Evolutionary conservation across 805 yeast species (phyloP).

Genomic region (Metschnikowia anglica): DNA sequence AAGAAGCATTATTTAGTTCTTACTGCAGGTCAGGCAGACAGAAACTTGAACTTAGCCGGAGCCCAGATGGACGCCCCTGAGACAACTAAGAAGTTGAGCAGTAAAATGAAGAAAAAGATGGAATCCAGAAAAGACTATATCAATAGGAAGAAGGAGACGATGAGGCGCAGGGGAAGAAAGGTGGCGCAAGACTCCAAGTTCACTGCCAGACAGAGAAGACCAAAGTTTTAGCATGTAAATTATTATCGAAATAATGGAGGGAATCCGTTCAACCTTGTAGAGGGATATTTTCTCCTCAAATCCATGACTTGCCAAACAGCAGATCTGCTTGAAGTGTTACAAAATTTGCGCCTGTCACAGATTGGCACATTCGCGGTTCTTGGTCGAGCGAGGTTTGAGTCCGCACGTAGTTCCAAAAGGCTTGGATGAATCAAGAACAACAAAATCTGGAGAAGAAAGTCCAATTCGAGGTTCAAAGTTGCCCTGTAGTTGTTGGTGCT

Average conservation of each 20-base stretch:
- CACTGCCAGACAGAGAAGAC: conserved; percentile 71
- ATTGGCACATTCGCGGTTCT: too few species aligned
- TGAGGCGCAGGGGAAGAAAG: conserved; percentile 84
- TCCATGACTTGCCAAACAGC: too few species aligned
- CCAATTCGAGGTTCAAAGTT: too few species aligned
- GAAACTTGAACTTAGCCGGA: conserved; percentile 72
- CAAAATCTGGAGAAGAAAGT: too few species aligned
- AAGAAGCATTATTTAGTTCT: conserved; percentile 88
- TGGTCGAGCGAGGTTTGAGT: too few species aligned
- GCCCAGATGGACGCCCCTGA: conserved; percentile 74
- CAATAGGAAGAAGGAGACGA: conserved; percentile 86
- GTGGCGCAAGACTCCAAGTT: conserved; percentile 91
- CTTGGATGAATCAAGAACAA: too few species aligned
- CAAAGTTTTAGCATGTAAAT: conserved; percentile 31
- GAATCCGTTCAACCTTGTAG: too few species aligned
- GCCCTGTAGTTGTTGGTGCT: too few species aligned
- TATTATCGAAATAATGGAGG: not conserved
- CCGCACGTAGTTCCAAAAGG: too few species aligned
- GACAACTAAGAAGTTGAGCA: conserved; percentile 40
- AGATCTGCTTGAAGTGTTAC: too few species aligned
- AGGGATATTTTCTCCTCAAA: too few species aligned
- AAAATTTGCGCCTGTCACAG: too few species aligned
- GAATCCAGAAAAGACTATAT: conserved; percentile 83
- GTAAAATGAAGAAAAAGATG: conserved; percentile 50
- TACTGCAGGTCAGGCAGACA: conserved; percentile 79